Evolutionary conservation across 768 basidiomycete genomes (phyloP).

Genomic region (Tylopilus subfusipes): DNA sequence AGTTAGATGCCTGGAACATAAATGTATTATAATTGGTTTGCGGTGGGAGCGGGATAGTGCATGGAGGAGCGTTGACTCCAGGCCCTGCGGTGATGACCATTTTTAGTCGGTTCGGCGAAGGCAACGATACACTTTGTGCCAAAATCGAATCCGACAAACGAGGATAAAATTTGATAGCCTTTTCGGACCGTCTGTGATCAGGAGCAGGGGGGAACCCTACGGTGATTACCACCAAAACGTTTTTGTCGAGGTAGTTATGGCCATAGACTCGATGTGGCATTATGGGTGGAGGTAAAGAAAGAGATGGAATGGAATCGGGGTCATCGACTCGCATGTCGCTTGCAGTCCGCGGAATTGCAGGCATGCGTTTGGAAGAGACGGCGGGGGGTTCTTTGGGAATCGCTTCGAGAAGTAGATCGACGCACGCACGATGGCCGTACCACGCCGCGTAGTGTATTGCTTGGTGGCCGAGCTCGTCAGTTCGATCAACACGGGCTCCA

Average conservation of each 20-base stretch:
- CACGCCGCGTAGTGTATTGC: constrained; percentile 95
- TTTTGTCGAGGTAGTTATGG: constrained; percentile 89
- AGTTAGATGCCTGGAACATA: constrained; percentile 77
- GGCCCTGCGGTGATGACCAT: constrained; percentile 91
- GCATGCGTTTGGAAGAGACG: constrained; percentile 17
- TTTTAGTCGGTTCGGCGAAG: constrained; percentile 78
- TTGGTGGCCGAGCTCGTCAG: constrained; percentile 81
- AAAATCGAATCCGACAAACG: constrained; percentile 68
- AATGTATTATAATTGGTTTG: constrained; percentile 68
- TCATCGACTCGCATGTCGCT: constrained; percentile 53
- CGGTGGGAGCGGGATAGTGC: constrained; percentile 84
- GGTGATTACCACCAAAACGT: constrained; percentile 79
- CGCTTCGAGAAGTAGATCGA: constrained; percentile 53
- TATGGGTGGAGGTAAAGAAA: constrained; percentile 96
- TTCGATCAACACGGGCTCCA: constrained; percentile 67
- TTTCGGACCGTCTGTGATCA: constrained; percentile 35
- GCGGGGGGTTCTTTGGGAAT: constrained; percentile 20
- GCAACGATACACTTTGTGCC: constrained; percentile 62
- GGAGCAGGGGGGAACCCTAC: constrained; percentile 56
- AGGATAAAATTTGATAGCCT: constrained; percentile 64
- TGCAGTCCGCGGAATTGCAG: constrained; percentile 26
- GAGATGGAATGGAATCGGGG: constrained; percentile 86
- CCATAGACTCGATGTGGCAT: constrained; percentile 98
- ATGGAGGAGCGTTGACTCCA: constrained; percentile 82
- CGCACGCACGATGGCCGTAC: constrained; percentile 80